Conservation (phyloP, 768 basidiomycete species). For the Hericium coralloides region DNA sequence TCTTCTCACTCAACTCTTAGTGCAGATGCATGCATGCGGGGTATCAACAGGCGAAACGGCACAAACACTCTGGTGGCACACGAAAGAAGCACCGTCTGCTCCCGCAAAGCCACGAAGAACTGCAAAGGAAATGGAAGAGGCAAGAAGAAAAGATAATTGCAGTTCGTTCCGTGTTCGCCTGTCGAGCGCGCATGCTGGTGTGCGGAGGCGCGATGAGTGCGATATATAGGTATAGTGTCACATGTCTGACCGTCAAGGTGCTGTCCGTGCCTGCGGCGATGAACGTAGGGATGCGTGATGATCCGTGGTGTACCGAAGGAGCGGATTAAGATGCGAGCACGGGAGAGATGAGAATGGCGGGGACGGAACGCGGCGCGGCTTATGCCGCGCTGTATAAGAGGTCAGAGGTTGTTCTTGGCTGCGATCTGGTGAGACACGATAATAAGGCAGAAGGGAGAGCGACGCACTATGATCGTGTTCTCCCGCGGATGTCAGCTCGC, state of each 20-base stretch:
- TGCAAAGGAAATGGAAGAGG: no score
- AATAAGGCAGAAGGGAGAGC: neutral
- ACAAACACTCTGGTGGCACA: no score
- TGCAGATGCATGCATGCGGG: no score
- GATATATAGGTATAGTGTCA: neutral
- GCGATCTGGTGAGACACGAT: conserved; percentile 65
- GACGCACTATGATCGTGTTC: conserved; percentile 91
- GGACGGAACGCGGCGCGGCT: conserved; percentile 6
- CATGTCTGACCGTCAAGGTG: conserved; percentile 2
- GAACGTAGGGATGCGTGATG: neutral
- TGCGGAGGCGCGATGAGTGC: no score
- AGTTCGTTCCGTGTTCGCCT: no score
- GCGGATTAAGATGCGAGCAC: conserved; percentile 2
- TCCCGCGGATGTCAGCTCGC: conserved; percentile 97
- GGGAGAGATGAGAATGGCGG: neutral
- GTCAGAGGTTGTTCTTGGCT: conserved; percentile 90
- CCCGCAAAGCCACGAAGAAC: no score
- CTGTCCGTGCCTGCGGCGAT: neutral
- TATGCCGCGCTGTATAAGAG: conserved; percentile 64
- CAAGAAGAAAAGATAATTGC: no score
- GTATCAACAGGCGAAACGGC: no score
- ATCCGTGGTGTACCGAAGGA: conserved; percentile 6
- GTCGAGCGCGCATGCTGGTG: no score
- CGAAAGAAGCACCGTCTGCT: no score
- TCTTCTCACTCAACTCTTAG: no score